A percentile compares a stretch with the other conserved stretches of the same genome.
Evolutionary conservation across 2,329 filamentous ascomycete genomes (phyloP).

Genomic region (Cladosporium halotolerans): DNA sequence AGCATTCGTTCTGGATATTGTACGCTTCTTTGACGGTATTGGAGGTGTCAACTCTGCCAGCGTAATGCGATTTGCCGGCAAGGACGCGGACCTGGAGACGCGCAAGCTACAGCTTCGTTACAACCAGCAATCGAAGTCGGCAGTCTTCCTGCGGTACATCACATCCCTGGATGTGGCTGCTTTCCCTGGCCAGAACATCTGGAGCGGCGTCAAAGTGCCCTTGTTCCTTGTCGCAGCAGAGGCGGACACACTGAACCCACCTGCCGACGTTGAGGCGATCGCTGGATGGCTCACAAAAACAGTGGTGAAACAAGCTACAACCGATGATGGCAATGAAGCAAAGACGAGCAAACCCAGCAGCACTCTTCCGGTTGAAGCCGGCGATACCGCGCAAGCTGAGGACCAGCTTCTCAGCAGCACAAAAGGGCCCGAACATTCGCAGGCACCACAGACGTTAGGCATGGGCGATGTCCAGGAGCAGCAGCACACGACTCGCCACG

Average conservation of each 20-base stretch:
- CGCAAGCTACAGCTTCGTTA: conserved; percentile 64
- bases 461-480: conserved; percentile 7
- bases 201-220: conserved; percentile 66
- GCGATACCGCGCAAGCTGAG: conserved; percentile 15
- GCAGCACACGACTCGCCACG: conserved; percentile 19
- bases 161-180: conserved; percentile 58
- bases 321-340: background rate
- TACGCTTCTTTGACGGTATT: conserved; percentile 69
- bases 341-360: background rate
- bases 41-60: conserved; percentile 74
- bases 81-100: conserved; percentile 58
- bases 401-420: conserved; percentile 1
- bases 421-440: background rate
- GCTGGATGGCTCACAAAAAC: conserved; percentile 32
- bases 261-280: conserved; percentile 65
- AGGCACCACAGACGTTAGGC: conserved; percentile 4
- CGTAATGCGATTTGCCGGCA: conserved; percentile 69
- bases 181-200: conserved; percentile 58
- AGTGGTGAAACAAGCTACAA: conserved; percentile 8
- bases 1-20: conserved; percentile 64
- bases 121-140: conserved; percentile 76
- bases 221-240: conserved; percentile 74
- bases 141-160: conserved; percentile 77
- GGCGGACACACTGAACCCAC: conserved; percentile 68
- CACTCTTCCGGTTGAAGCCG: conserved; percentile 8